phyloP scores from a whole-genome alignment of 73 alveolate species.

The Stentor roeselii region DNA sequence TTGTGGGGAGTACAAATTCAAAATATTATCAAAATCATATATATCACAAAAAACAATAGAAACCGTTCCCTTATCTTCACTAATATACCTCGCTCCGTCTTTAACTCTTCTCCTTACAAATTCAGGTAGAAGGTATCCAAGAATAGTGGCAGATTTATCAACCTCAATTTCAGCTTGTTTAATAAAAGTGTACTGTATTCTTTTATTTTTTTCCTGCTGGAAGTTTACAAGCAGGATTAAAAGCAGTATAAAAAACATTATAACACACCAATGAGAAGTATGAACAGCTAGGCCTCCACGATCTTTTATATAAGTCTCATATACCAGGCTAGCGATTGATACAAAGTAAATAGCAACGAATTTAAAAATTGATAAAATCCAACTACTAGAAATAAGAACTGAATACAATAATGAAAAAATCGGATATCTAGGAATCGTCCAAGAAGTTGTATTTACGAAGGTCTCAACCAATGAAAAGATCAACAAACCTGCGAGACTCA shows the following conservation, averaged over 20 bases:
- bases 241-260: too few species aligned
- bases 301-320: neutral
- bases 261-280: neutral
- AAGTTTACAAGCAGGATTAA: too few species aligned
- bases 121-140: neutral
- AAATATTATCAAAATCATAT: conserved; percentile 51
- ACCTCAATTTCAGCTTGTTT: neutral
- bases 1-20: conserved; percentile 36
- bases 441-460: neutral
- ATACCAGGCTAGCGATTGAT: neutral
- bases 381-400: too few species aligned
- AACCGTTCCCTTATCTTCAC: conserved; percentile 22
- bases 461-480: neutral
- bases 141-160: neutral
- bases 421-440: neutral
- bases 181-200: neutral
- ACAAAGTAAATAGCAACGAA: neutral
- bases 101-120: neutral
- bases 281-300: neutral
- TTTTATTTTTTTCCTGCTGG: neutral
- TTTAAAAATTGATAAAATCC: neutral
- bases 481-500: too few species aligned
- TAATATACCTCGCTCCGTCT: neutral
- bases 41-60: conserved; percentile 55
- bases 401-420: too few species aligned